A percentile compares a stretch with the other conserved stretches of the same genome.
Conservation (phyloP, 2,329 filamentous ascomycete species). For the Neonectria faginata region DNA sequence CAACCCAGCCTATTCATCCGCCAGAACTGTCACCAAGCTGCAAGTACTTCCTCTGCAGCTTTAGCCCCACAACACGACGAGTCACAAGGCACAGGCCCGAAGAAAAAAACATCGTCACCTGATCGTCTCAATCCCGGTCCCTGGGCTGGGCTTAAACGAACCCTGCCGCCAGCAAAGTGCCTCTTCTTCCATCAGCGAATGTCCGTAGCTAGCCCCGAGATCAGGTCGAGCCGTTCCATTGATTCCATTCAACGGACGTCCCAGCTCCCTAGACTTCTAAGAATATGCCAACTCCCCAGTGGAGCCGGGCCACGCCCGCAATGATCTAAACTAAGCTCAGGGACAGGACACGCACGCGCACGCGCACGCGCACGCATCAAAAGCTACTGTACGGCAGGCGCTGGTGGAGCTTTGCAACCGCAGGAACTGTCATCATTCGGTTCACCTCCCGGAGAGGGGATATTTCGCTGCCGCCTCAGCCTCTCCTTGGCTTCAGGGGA, state of each 20-base stretch:
- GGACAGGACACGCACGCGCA: slow-evolving; percentile 10
- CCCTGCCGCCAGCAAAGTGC: slow-evolving; percentile 19
- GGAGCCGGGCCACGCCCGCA: slow-evolving; percentile 5
- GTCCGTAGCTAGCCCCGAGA: neutral
- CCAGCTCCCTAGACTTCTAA: slow-evolving; percentile 20
- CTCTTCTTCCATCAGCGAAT: neutral
- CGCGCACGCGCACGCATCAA: slow-evolving; percentile 14
- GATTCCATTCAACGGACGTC: slow-evolving; percentile 17
- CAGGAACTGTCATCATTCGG: slow-evolving; percentile 21
- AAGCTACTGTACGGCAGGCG: neutral
- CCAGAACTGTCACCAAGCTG: slow-evolving; percentile 1
- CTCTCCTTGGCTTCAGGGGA: neutral
- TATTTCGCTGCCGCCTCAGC: slow-evolving; percentile 1
- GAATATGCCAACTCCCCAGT: slow-evolving; percentile 11
- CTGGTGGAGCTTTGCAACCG: slow-evolving; percentile 22
- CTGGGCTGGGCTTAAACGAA: slow-evolving; percentile 8
- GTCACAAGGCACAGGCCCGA: slow-evolving; percentile 28
- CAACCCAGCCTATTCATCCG: neutral
- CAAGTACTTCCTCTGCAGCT: slow-evolving; percentile 14
- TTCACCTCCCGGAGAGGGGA: slow-evolving; percentile 6
- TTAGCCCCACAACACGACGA: slow-evolving; percentile 18
- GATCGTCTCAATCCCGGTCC: slow-evolving; percentile 20
- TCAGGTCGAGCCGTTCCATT: slow-evolving; percentile 7
- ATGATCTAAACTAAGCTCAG: slow-evolving; percentile 19
- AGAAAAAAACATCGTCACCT: slow-evolving; percentile 36